phyloP scores from a whole-genome alignment of 75 land plant species.

The Azolla pinnata region DNA sequence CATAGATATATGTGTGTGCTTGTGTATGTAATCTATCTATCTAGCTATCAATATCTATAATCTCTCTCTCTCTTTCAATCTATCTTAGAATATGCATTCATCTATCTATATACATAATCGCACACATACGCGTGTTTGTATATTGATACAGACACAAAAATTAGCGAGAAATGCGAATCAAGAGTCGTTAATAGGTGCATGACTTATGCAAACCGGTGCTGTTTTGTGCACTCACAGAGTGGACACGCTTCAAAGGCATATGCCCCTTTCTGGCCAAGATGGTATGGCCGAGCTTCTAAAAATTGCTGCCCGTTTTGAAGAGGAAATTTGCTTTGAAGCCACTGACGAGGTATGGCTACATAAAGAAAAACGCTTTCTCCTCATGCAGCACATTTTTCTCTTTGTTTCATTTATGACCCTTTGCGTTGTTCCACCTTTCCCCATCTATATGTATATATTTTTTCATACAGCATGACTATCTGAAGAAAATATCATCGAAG shows the following conservation, averaged over 20 bases:
- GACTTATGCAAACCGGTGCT: too few relatives aligned
- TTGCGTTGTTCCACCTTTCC: background rate
- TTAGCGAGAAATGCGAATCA: too few relatives aligned
- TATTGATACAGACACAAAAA: too few relatives aligned
- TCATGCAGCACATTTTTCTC: background rate
- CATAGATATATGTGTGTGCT: too few relatives aligned
- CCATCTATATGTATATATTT: background rate
- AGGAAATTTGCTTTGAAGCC: slow-evolving; percentile 21
- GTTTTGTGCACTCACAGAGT: too few relatives aligned
- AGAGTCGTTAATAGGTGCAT: too few relatives aligned
- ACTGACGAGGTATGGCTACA: slow-evolving; percentile 15
- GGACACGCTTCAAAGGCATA: slow-evolving; percentile 22
- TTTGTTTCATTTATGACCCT: background rate
- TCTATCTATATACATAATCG: too few relatives aligned
- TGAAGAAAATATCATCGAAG: slow-evolving; percentile 29
- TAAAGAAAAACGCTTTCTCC: background rate
- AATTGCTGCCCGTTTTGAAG: slow-evolving; percentile 26
- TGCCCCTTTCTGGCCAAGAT: slow-evolving; percentile 15
- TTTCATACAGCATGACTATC: slow-evolving; percentile 28
- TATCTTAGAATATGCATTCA: too few relatives aligned
- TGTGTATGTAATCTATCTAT: too few relatives aligned
- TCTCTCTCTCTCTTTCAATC: too few relatives aligned
- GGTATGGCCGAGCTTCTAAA: slow-evolving; percentile 20
- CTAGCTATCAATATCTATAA: too few relatives aligned
- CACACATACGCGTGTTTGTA: too few relatives aligned